Percentiles rank a stretch among this genome's conserved stretches.
These are phyloP conservation scores for Lachnellula cervina DNA, from an alignment of 2,329 filamentous ascomycete genomes.

Conservation along the genomic window DNA sequence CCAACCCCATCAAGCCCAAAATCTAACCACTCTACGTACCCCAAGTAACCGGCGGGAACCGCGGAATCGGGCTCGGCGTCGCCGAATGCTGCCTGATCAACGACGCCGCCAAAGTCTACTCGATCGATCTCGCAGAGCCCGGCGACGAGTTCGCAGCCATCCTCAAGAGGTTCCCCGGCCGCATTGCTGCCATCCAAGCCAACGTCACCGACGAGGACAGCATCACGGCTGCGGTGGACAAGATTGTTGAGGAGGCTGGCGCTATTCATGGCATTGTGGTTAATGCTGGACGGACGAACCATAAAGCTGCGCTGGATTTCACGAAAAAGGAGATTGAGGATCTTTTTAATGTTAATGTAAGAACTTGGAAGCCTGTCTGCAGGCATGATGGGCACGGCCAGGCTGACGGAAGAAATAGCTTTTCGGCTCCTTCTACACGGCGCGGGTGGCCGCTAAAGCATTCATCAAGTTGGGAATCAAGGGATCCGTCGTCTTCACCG, in stretches of 20 bases:
- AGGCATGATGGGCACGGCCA: background rate
- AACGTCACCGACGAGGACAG: slow-evolving; percentile 44
- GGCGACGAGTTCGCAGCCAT: slow-evolving; percentile 40
- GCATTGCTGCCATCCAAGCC: slow-evolving; percentile 21
- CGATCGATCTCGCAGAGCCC: slow-evolving; percentile 41
- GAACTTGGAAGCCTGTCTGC: background rate
- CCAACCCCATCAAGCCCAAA: too few species aligned
- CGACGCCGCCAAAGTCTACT: slow-evolving; percentile 40
- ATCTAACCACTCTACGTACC: too few species aligned
- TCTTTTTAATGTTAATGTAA: slow-evolving; percentile 39
- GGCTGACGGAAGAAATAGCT: slow-evolving; percentile 22
- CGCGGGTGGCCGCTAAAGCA: slow-evolving; percentile 37
- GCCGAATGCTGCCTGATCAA: slow-evolving; percentile 44
- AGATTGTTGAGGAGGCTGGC: slow-evolving; percentile 39
- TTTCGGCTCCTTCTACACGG: slow-evolving; percentile 42
- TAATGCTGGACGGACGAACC: slow-evolving; percentile 48
- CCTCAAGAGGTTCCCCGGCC: slow-evolving; percentile 34
- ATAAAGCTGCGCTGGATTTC: slow-evolving; percentile 47
- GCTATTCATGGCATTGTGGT: slow-evolving; percentile 45
- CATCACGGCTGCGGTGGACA: slow-evolving; percentile 41
- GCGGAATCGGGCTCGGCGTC: slow-evolving; percentile 42
- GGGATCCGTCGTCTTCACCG: slow-evolving; percentile 43
- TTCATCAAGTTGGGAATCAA: slow-evolving; percentile 43
- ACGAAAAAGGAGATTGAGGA: slow-evolving; percentile 42
- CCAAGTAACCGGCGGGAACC: slow-evolving; percentile 35